Conservation (phyloP, 1,284 basidiomycete species). For the Golubevia pallescens region DNA sequence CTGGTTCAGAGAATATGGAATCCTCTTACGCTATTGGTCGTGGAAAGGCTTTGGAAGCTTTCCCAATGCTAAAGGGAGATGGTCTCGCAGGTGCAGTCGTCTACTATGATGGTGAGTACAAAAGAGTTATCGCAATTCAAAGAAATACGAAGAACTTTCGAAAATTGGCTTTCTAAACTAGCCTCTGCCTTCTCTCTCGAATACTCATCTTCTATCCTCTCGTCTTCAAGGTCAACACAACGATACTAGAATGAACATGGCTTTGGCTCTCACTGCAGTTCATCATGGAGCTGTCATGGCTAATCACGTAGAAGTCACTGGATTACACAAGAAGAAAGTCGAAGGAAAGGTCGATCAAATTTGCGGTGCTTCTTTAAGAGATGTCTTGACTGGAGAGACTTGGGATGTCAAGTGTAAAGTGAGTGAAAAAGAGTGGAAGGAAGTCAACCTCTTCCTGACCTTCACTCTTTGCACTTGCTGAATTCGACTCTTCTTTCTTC, state of each 20-base stretch:
- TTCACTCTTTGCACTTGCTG: no score
- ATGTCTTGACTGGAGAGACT: conserved; percentile 81
- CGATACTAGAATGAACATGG: conserved; percentile 96
- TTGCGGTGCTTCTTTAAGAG: conserved; percentile 78
- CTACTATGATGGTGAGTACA: conserved; percentile 84
- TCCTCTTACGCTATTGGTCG: conserved; percentile 88
- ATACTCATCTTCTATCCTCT: conserved; percentile 35
- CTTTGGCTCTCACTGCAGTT: conserved; percentile 83
- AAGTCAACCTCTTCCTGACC: neutral
- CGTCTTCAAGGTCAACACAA: conserved; percentile 82
- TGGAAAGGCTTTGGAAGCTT: conserved; percentile 88
- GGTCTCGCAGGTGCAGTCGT: conserved; percentile 92
- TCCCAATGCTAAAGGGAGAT: conserved; percentile 94
- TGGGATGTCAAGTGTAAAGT: conserved; percentile 85
- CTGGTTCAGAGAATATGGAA: conserved; percentile 97
- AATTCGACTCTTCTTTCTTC: neutral
- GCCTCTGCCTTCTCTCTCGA: no score
- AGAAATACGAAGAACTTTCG: no score
- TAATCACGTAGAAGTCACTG: conserved; percentile 88
- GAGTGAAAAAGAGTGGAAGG: no score
- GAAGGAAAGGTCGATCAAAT: conserved; percentile 71
- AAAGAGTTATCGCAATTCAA: no score
- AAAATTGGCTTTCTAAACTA: no score
- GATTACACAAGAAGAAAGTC: conserved; percentile 73
- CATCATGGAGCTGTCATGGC: conserved; percentile 86